Evolutionary conservation across 1,284 basidiomycete species (phyloP), one percentile per base, ranked within the genome.

Genomic region (Phylloboletellus chloephorus): DNA sequence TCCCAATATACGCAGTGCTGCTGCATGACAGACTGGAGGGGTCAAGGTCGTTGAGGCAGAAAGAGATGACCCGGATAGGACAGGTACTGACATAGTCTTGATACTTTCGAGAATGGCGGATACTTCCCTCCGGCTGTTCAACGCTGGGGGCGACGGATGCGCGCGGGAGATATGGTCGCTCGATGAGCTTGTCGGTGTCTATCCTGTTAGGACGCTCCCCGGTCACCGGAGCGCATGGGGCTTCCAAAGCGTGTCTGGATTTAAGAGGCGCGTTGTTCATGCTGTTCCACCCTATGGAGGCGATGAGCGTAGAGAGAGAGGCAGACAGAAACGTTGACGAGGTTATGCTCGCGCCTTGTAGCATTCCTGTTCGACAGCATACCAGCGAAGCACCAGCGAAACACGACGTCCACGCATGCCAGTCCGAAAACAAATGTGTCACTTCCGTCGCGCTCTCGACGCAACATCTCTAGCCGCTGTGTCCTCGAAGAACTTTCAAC

Each of bases 1-100:
- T 72, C 71, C 51, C 72, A 72, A 50, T 67, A 72, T 12, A 58
- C 40, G 48, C 64, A 61, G 49, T 73, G 71, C 45, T 69, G 69
- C 45, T 72, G 69, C 50, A 73, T 43, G 32, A 62, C 57, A 7
- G 57, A 60, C 57, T 59, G 33, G 9, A 31, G 15, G 17, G 22
- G n/a, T 5, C 12, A 5, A 32, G 15, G 22, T 32, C 11, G 17
- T 26, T 12, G 38, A 32, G 29, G 37, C 5, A n/a, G 24, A 20
- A n/a, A 31, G 13, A 15, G 17, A 5, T 5, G 23, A 16, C 5
- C 11, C 5, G 20, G 23, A 25, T 16, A 13, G 16, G 19, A 12
- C 13, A 12, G 22, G 7, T 8, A 46, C 57, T 35, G 3, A 63
- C 60, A 16, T 59, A 49, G 8, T 47, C 23, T 2, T 43, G 15